Conservation (phyloP, 2,329 filamentous ascomycete genomes). For the Acephala macrosclerotiorum region DNA sequence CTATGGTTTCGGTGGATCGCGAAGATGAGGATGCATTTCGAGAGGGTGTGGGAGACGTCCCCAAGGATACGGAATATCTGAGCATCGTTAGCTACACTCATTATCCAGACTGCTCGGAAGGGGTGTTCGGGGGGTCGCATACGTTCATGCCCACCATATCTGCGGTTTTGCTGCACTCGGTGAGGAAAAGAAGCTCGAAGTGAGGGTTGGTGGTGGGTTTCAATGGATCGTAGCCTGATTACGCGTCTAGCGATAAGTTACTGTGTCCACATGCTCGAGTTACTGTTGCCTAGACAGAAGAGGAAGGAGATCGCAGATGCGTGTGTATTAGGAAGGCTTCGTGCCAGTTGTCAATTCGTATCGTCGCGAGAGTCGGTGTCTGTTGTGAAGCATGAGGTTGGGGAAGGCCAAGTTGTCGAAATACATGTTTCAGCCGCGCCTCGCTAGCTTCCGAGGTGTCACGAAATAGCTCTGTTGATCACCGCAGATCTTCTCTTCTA, state of each 20-base stretch:
- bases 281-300: neutral
- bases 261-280: slow-evolving; percentile 5
- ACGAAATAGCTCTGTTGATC: neutral
- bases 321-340: neutral
- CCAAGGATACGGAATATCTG: slow-evolving; percentile 76
- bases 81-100: slow-evolving; percentile 4
- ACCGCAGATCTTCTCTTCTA: neutral
- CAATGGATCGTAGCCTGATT: slow-evolving; percentile 28
- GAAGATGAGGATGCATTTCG: slow-evolving; percentile 90
- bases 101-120: neutral
- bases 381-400: neutral
- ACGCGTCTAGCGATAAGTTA: slow-evolving; percentile 24
- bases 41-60: slow-evolving; percentile 84
- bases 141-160: slow-evolving; percentile 38
- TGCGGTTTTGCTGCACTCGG: slow-evolving; percentile 9
- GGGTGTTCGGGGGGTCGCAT: slow-evolving; percentile 13
- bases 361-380: neutral
- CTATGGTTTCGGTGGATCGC: slow-evolving; percentile 89
- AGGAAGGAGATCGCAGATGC: neutral
- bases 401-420: slow-evolving; percentile 5
- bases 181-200: neutral
- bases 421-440: slow-evolving; percentile 6
- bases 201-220: slow-evolving; percentile 17
- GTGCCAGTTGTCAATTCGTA: neutral
- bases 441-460: neutral